Evolutionary conservation across 371 early-diverging fungal genomes (phyloP), one percentile per base, ranked within the genome.

Genomic region (Actinomortierella wolfii): DNA sequence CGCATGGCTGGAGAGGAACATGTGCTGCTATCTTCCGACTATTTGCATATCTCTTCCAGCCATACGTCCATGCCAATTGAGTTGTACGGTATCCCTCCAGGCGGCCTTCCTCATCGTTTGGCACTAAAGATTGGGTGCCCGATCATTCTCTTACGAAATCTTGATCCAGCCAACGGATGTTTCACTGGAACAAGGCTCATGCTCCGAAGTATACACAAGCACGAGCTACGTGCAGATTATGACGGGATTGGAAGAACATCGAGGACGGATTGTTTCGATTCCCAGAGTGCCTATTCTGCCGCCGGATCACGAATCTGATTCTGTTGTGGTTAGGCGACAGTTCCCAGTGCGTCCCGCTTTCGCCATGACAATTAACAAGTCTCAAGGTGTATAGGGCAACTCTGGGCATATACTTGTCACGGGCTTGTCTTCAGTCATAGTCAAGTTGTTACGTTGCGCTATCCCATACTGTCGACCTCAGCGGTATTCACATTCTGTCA

Each of bases 261-360:
- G 17, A 20, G 55, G 55, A 7, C n/a, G 42, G 23, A 20, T 40
- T 2, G 55, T 42, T 13, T 50, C 40, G 17, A 18, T 55, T 21
- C 56, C 61, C 20, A 50, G 52, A 15, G 52, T 56, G 13, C 58
- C 51, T 15, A 18, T 64, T 7, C 15, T 42, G 3, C 47, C 64
- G 6, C 24, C 28, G 11, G 48, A 61, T 11, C 45, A 61, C n/a
- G 54, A 43, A 14, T n/a, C 41, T 26, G 45, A 46, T 24, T 42
- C 54, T 2, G 25, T 51, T 25, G 50, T 15, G 25, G 24, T 54
- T 1, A 25, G 68, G 1, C 23, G 24, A 1, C 71, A 67, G 29
- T 67, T 70, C 42, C 65, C 64, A 3, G 41, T 77, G 46, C 13
- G 40, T 1, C 70, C 65, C 9, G 56, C 64, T 7, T 70, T 67